Evolutionary conservation across 768 basidiomycete species (phyloP).

Genomic region (Hemileccinum impolitum): DNA sequence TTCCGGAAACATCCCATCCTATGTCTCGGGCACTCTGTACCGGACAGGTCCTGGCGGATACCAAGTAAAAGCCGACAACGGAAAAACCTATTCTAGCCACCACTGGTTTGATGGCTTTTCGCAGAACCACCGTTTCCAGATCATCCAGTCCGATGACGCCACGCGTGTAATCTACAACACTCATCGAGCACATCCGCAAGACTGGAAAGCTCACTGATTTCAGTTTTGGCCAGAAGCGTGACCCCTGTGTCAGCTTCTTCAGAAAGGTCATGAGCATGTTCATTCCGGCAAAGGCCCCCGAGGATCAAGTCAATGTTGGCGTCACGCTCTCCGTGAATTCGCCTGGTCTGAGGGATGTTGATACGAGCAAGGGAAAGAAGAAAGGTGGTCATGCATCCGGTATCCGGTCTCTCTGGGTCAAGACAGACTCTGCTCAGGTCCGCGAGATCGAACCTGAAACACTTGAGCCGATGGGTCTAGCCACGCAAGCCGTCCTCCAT

Average conservation of each 20-base stretch:
- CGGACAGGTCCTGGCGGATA: slow-evolving; percentile 38
- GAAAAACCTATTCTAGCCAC: slow-evolving; percentile 23
- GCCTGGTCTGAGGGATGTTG: slow-evolving; percentile 23
- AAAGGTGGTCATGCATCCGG: slow-evolving; percentile 24
- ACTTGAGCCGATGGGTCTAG: slow-evolving; percentile 34
- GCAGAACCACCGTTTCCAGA: slow-evolving; percentile 39
- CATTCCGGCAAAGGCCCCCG: slow-evolving; percentile 11
- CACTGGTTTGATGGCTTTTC: slow-evolving; percentile 44
- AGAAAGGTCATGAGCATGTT: slow-evolving; percentile 30
- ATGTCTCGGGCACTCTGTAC: slow-evolving; percentile 36
- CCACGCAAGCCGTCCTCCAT: slow-evolving; percentile 28
- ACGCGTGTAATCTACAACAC: slow-evolving; percentile 32
- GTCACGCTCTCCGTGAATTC: slow-evolving; percentile 32
- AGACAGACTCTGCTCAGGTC: slow-evolving; percentile 29
- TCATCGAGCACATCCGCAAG: slow-evolving; percentile 28
- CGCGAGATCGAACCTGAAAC: slow-evolving; percentile 36
- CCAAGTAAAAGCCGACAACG: slow-evolving; percentile 23
- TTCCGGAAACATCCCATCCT: slow-evolving; percentile 32
- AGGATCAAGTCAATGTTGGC: slow-evolving; percentile 20
- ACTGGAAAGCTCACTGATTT: slow-evolving; percentile 18
- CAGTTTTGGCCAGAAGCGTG: slow-evolving; percentile 31
- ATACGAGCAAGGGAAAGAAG: slow-evolving; percentile 19
- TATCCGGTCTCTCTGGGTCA: slow-evolving; percentile 29
- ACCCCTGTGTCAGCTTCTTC: slow-evolving; percentile 31
- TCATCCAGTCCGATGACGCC: slow-evolving; percentile 21